These are phyloP conservation scores for Quercus robur DNA, from an alignment of 306 rosid species.

Conservation along the genomic window DNA sequence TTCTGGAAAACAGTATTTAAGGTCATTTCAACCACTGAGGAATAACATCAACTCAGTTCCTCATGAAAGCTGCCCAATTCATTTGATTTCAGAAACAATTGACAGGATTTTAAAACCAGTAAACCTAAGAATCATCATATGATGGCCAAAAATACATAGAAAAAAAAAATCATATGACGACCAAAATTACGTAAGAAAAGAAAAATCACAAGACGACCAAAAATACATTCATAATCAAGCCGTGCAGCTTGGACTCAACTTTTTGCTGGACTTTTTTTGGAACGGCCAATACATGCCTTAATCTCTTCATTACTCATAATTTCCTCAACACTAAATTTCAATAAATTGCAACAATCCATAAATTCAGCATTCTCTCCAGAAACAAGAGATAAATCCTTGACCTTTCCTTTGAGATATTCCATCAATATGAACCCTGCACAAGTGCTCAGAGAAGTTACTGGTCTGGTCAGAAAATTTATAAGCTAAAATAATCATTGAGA, in stretches of 20 bases:
- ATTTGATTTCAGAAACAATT: too few species aligned
- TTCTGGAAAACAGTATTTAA: not conserved
- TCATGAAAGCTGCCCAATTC: too few species aligned
- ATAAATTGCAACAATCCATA: constrained; percentile 49
- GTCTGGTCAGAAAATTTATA: constrained; percentile 8
- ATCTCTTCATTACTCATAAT: constrained; percentile 46
- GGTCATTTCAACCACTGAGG: not conserved
- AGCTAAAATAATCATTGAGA: not conserved
- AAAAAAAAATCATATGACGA: not conserved
- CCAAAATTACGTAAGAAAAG: not conserved
- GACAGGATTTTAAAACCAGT: too few species aligned
- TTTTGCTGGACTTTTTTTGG: constrained; percentile 15
- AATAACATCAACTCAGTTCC: not conserved
- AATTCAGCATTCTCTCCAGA: constrained; percentile 31
- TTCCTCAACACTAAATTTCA: constrained; percentile 35
- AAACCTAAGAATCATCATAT: not conserved
- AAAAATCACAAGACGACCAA: not conserved
- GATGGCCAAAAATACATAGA: not conserved
- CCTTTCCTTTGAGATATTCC: constrained; percentile 49
- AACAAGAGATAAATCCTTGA: constrained; percentile 35
- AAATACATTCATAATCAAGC: not conserved
- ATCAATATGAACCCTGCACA: constrained; percentile 60
- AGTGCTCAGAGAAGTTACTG: not conserved
- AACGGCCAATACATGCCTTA: constrained; percentile 38
- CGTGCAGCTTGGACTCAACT: constrained; percentile 24